Evolutionary conservation across 2,329 filamentous ascomycete genomes (phyloP).

Genomic region (Verticillium tricorpus): DNA sequence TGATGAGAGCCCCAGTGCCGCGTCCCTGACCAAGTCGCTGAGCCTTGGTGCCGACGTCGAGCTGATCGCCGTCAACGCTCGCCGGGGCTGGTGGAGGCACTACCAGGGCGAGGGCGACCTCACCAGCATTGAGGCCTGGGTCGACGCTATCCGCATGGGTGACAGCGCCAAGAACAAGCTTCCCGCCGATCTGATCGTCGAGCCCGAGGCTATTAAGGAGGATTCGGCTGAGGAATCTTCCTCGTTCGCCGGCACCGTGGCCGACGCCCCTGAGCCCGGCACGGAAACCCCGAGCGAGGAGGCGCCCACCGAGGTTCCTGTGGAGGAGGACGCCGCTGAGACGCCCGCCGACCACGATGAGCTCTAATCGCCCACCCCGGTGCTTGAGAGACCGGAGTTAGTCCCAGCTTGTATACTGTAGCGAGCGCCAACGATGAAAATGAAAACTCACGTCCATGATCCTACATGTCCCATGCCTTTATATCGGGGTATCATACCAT

Average conservation of each 20-base stretch:
- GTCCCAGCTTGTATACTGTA: neutral
- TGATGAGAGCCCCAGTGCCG: constrained; percentile 26
- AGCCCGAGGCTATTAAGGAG: constrained; percentile 25
- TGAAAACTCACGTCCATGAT: neutral
- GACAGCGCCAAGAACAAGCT: constrained; percentile 77
- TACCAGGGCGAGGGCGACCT: constrained; percentile 60
- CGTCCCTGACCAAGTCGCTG: constrained; percentile 53
- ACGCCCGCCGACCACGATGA: constrained; percentile 38
- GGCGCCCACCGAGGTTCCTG: constrained; percentile 18
- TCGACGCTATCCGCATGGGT: constrained; percentile 86
- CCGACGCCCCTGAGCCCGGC: constrained; percentile 20
- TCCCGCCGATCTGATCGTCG: constrained; percentile 54
- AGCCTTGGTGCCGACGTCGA: constrained; percentile 59
- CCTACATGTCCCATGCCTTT: neutral
- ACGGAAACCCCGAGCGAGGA: constrained; percentile 21
- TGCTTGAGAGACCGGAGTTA: neutral
- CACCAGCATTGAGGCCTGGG: constrained; percentile 72
- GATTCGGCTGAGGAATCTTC: neutral
- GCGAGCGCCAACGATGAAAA: neutral
- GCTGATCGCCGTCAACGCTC: constrained; percentile 78
- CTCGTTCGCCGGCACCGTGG: constrained; percentile 16
- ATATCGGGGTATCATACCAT: constrained; percentile 1
- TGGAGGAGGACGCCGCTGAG: constrained; percentile 18
- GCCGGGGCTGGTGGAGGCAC: constrained; percentile 79
- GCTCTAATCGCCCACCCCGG: constrained; percentile 28